Conservation (phyloP, 257 asterid species). For the Scutellaria galericulata region DNA sequence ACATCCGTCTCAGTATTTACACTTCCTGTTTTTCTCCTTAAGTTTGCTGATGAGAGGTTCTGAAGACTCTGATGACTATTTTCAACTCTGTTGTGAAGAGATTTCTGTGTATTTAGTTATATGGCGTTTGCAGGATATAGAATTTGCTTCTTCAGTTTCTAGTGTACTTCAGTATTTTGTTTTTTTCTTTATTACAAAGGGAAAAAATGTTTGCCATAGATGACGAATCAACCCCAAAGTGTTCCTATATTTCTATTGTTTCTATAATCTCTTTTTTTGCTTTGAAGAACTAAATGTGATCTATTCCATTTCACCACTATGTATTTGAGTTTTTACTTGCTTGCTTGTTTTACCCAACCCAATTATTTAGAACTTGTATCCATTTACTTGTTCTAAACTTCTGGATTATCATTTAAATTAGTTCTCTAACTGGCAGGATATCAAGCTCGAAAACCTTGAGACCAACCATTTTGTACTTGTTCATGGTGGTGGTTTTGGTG, state of each 20-base stretch:
- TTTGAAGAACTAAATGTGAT: conserved; percentile 3
- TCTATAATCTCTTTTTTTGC: background rate
- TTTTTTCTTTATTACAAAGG: background rate
- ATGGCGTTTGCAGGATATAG: conserved; percentile 10
- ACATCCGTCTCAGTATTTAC: background rate
- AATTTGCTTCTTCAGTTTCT: background rate
- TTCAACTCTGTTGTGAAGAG: background rate
- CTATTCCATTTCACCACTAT: background rate
- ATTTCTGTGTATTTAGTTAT: background rate
- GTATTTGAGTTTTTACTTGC: conserved; percentile 3
- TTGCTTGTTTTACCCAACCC: background rate
- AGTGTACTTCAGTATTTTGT: background rate
- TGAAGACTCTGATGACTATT: conserved; percentile 13
- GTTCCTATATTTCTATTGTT: background rate
- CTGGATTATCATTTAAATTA: conserved; percentile 23
- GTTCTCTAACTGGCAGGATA: conserved; percentile 55
- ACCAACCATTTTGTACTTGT: conserved; percentile 89
- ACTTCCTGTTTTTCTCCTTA: conserved; percentile 2
- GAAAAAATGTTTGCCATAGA: background rate
- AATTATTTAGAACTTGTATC: background rate
- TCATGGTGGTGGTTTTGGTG: conserved; percentile 99
- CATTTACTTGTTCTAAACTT: conserved; percentile 7
- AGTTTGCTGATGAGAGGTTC: background rate
- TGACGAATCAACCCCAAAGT: background rate
- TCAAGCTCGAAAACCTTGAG: conserved; percentile 76